Evolutionary conservation across 2,329 filamentous ascomycete genomes (phyloP), one percentile per base, ranked within the genome.

Genomic region (Clathrospora elynae): DNA sequence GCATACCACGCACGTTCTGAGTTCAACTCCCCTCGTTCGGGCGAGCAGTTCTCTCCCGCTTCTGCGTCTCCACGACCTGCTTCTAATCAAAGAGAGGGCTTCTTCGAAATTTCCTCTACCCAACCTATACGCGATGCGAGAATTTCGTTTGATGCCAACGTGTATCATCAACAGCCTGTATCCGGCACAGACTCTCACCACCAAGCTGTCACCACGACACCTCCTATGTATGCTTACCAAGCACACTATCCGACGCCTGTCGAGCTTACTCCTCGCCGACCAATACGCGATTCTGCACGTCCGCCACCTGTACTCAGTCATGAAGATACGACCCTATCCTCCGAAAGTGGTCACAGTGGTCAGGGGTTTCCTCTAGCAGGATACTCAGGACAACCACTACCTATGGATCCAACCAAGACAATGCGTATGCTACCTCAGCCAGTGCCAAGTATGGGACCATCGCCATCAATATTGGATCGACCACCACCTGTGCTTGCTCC

Each of bases 271-370:
- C 64, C 67, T 11, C 55, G 68, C 11, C 53, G 67, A 19, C 51
- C 66, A 11, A 47, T 49, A 22, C 60, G 66, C 17, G 68, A 71
- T 11, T 39, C 57, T 5, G 26, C 52, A 12, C 54, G 58, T 16
- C 54, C 69, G 6, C 70, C 70, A 13, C 52, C 59, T 9, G n/a
- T n/a, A n/a, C 59, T 73, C 22, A 60, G 60, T n/a, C 70, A 67
- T 24, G 67, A 71, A 35, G 70, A 72, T 26, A 71, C 70, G 3
- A 71, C 64, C 0, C 40, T 69, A 25, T 73, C 70, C n/a, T 72
- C 70, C 1, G 66, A 71, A 35, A 70, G 67, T 25, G 56, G 60
- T 4, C 56, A 62, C 13, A 63, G 53, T 35, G 51, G 49, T 5
- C 57, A 57, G 26, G 55, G 50, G 16, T 37, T 49, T n/a, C 40